Evolutionary conservation across 2,329 filamentous ascomycete species (phyloP).

Genomic region (Akanthomyces dipterigenus): DNA sequence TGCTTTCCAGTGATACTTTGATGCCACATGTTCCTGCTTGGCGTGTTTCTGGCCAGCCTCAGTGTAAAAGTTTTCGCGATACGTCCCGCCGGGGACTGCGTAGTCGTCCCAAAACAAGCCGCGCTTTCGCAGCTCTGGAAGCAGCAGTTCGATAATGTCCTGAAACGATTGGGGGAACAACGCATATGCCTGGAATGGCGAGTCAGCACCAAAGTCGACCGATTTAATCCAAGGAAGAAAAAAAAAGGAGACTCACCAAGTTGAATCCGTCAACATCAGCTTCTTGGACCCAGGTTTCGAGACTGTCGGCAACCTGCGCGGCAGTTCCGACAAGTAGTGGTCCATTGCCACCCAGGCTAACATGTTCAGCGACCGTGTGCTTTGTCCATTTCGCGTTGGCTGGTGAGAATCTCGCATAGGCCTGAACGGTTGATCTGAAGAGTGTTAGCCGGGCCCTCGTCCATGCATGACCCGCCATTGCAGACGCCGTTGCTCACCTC

Average conservation of each 20-base stretch:
- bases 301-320: constrained; percentile 24
- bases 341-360: constrained; percentile 25
- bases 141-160: constrained; percentile 56
- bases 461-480: background rate
- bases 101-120: constrained; percentile 51
- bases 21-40: constrained; percentile 31
- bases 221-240: background rate
- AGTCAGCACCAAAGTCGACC: background rate
- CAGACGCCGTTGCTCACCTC: background rate
- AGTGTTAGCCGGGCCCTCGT: background rate
- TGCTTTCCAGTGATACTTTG: constrained; percentile 32
- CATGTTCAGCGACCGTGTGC: constrained; percentile 25
- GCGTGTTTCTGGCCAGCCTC: constrained; percentile 17
- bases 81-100: constrained; percentile 33
- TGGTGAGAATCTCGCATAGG: constrained; percentile 34
- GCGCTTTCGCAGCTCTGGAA: constrained; percentile 54
- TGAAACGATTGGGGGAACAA: constrained; percentile 54
- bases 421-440: constrained; percentile 37
- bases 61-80: constrained; percentile 15
- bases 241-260: constrained; percentile 8
- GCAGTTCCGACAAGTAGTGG: constrained; percentile 25
- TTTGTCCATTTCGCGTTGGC: constrained; percentile 30
- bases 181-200: constrained; percentile 17
- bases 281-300: constrained; percentile 35
- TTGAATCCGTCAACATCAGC: constrained; percentile 55